phyloP scores from a whole-genome alignment of 2,329 filamentous ascomycete genomes.

The Exophiala sp. region DNA sequence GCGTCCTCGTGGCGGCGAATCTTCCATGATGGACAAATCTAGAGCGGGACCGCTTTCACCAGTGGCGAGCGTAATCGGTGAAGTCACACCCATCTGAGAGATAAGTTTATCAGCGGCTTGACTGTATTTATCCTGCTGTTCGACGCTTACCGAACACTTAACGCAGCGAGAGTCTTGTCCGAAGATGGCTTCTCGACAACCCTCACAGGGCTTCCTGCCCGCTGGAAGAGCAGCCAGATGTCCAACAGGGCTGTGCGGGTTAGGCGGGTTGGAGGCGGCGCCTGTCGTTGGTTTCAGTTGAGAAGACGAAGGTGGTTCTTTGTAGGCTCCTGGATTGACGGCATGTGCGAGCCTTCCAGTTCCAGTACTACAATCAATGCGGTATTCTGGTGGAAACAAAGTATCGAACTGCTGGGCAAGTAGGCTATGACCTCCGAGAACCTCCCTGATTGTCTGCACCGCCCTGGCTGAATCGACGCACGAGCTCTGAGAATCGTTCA shows the following conservation, averaged over 20 bases:
- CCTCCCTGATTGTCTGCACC: slow-evolving; percentile 48
- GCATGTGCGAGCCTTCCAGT: slow-evolving; percentile 94
- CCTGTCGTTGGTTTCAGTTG: background rate
- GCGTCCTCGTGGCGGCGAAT: background rate
- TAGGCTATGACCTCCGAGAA: slow-evolving; percentile 92
- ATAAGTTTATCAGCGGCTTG: background rate
- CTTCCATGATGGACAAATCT: background rate
- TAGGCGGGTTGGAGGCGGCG: background rate
- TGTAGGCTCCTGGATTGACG: slow-evolving; percentile 52
- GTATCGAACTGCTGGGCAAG: slow-evolving; percentile 98
- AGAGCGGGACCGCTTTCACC: background rate
- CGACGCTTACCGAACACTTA: background rate
- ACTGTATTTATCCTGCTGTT: background rate
- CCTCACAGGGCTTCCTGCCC: background rate
- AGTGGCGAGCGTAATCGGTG: background rate
- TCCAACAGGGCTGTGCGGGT: background rate
- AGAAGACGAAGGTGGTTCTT: background rate
- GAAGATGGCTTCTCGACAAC: slow-evolving; percentile 3
- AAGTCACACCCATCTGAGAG: background rate
- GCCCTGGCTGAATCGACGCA: background rate
- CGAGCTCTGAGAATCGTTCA: background rate
- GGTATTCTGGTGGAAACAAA: slow-evolving; percentile 88
- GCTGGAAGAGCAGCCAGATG: background rate
- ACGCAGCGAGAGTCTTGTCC: slow-evolving; percentile 1
- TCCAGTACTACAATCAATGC: slow-evolving; percentile 93